These are phyloP conservation scores for Rhododendron griersonianum DNA, from an alignment of 148 eudicot genomes.

Conservation along the genomic window DNA sequence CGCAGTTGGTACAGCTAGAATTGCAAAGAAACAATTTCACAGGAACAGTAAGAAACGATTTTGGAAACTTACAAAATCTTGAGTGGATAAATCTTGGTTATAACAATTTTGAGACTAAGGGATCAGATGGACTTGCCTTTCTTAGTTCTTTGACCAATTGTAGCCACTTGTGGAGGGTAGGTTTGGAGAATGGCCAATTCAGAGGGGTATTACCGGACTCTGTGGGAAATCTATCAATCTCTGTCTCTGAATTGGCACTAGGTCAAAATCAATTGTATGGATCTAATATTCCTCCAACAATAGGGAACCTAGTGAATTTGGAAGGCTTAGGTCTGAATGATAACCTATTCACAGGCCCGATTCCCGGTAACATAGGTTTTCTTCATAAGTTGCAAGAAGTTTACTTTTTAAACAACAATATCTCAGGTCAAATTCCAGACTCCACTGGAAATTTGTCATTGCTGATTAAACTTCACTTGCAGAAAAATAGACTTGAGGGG, in stretches of 20 bases:
- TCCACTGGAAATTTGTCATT: slow-evolving; percentile 11
- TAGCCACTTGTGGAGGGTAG: neutral
- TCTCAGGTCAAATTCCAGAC: slow-evolving; percentile 9
- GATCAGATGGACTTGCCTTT: slow-evolving; percentile 1
- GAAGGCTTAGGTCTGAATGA: rapidly evolving
- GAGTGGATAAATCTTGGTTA: no score
- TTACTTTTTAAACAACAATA: neutral
- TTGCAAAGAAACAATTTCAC: no score
- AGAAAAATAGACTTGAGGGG: neutral
- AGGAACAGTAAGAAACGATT: slow-evolving; percentile 6
- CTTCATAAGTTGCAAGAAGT: neutral
- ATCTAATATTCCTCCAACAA: slow-evolving; percentile 4
- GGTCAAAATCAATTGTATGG: neutral
- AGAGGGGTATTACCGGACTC: neutral
- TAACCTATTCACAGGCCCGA: slow-evolving; percentile 8
- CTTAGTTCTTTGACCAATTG: slow-evolving; percentile 12
- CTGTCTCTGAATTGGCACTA: neutral
- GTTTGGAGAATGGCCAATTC: neutral
- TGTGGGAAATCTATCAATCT: slow-evolving; percentile 2
- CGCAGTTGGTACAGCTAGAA: no score
- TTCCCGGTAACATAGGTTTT: neutral
- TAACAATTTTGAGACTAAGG: slow-evolving; percentile 1
- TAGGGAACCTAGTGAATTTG: neutral
- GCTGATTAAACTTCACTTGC: neutral
- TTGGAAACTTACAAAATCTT: neutral